Conservation (phyloP, 2,329 filamentous ascomycete species). For the Diplocarpon mali region DNA sequence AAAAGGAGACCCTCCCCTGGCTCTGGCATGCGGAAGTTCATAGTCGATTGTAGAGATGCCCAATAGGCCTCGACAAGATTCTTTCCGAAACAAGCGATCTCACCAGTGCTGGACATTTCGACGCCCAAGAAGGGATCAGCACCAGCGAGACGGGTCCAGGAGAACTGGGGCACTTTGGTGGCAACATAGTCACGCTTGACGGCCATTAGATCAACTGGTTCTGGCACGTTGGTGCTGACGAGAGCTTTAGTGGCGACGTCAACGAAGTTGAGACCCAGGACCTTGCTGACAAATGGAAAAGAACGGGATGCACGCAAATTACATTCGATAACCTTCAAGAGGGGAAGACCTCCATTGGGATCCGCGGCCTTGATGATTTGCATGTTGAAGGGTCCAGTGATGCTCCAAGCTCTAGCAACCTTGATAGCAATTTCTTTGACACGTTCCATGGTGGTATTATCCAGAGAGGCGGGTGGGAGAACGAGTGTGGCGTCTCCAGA, state of each 20-base stretch:
- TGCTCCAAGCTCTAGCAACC: slow-evolving; percentile 93
- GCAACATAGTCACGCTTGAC: slow-evolving; percentile 84
- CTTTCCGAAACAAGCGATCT: slow-evolving; percentile 98
- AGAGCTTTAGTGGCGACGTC: slow-evolving; percentile 90
- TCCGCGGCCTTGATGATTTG: slow-evolving; percentile 92
- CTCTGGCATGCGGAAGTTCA: slow-evolving; percentile 98
- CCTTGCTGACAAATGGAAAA: slow-evolving; percentile 97
- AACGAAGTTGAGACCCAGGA: slow-evolving; percentile 93
- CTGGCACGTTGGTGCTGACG: slow-evolving; percentile 72
- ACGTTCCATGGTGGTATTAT: slow-evolving; percentile 66
- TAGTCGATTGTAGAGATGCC: slow-evolving; percentile 88
- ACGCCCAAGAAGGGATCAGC: slow-evolving; percentile 96
- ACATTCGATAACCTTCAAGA: slow-evolving; percentile 94
- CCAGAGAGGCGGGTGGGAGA: slow-evolving; percentile 73
- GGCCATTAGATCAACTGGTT: slow-evolving; percentile 79
- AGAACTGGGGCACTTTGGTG: slow-evolving; percentile 98
- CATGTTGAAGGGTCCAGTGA: slow-evolving; percentile 99
- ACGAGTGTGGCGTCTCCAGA: slow-evolving; percentile 94
- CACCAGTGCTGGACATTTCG: slow-evolving; percentile 93
- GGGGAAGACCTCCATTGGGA: slow-evolving; percentile 61
- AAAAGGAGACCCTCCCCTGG: slow-evolving; percentile 92
- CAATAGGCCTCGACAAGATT: slow-evolving; percentile 95
- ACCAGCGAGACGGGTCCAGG: slow-evolving; percentile 93
- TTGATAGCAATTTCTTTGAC: slow-evolving; percentile 94
- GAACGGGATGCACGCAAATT: slow-evolving; percentile 95